Evolutionary conservation across 2,329 filamentous ascomycete species (phyloP).

Genomic region (Colletotrichum sp.): DNA sequence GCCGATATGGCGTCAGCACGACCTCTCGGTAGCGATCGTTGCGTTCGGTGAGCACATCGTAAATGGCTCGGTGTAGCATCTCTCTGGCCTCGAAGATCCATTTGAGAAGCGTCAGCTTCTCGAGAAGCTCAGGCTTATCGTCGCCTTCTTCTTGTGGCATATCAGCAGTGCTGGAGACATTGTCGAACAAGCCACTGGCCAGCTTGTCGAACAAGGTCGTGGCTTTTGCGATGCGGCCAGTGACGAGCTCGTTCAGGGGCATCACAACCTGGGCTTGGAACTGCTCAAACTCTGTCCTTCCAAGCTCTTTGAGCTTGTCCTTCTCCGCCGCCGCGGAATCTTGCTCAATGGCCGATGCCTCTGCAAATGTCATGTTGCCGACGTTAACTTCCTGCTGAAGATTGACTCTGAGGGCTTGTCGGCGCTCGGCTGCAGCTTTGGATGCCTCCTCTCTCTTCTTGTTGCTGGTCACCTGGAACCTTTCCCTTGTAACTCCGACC

Average conservation of each 20-base stretch:
- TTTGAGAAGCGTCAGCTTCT: conserved; percentile 93
- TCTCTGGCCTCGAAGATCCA: conserved; percentile 98
- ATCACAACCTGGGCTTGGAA: conserved; percentile 86
- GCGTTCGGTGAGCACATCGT: conserved; percentile 82
- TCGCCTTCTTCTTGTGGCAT: conserved; percentile 94
- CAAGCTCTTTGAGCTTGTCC: conserved; percentile 71
- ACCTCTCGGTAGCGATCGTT: conserved; percentile 87
- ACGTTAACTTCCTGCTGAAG: conserved; percentile 80
- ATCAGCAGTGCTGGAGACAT: conserved; percentile 70
- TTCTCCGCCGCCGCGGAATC: conserved; percentile 76
- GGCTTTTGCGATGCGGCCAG: conserved; percentile 74
- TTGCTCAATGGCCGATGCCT: conserved; percentile 81
- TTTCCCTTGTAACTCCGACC: conserved; percentile 71
- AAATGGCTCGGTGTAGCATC: conserved; percentile 81
- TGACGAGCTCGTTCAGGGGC: conserved; percentile 81
- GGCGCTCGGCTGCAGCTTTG: conserved; percentile 55
- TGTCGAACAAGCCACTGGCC: conserved; percentile 73
- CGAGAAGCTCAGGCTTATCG: conserved; percentile 89
- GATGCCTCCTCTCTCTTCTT: conserved; percentile 63
- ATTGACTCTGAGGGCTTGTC: conserved; percentile 71
- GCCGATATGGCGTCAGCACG: conserved; percentile 79
- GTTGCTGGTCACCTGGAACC: conserved; percentile 59
- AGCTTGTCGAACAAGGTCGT: conserved; percentile 81
- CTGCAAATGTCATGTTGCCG: conserved; percentile 81
- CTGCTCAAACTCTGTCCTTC: conserved; percentile 81